Base-by-base conservation (phyloP, 2,329 filamentous ascomycete genomes). In the Fusarium mexicanum region DNA sequence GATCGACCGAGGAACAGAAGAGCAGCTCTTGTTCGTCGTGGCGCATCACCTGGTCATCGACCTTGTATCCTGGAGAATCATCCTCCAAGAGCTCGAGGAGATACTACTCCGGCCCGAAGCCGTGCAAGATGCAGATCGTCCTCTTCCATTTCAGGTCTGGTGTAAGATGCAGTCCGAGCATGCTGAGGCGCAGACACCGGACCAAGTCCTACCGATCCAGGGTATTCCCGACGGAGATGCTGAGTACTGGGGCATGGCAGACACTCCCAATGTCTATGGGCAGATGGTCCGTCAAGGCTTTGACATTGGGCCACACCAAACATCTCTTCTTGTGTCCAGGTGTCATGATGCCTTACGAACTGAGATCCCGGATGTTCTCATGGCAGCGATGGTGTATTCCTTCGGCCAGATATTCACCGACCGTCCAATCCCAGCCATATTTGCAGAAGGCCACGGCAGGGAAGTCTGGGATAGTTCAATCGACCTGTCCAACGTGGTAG, bases 1-100 rank as follows among this genome's bases (percentile, higher is more conserved):
- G 4, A 71, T 76, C 10, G 31, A 72, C 9, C 22, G 50, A 29
- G 31, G 64, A 2, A n/a, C 44, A 6, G 67, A 76, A n/a, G 44
- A 76, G 5, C 79, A 83, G 26, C 71, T 77, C 5, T 43, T 85
- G 10, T 83, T 83, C 35, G 61, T 85, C 14, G 79, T 79, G 5
- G 78, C 77, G 0, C 83, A 84, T 40, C 83, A 85, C 61, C 69
- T 85, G 1, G 78, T 84, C 9, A 83, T 87, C 37, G 85, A 87
- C 53, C 77, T 87, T 4, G 85, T 87, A 2, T 85, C 85, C 0
- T 87, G 86, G 86, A 79, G 84, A 37, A 78, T 86, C 9, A 77
- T 87, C 3, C 78, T 76, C 1, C 69, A 76, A 16, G 74, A 76
- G 9, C n/a, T 76, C 1, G 85, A 87, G 59, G 82, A 83, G 16